Evolutionary conservation across 2,329 filamentous ascomycete genomes (phyloP).

Genomic region (Colletotrichum phormii): DNA sequence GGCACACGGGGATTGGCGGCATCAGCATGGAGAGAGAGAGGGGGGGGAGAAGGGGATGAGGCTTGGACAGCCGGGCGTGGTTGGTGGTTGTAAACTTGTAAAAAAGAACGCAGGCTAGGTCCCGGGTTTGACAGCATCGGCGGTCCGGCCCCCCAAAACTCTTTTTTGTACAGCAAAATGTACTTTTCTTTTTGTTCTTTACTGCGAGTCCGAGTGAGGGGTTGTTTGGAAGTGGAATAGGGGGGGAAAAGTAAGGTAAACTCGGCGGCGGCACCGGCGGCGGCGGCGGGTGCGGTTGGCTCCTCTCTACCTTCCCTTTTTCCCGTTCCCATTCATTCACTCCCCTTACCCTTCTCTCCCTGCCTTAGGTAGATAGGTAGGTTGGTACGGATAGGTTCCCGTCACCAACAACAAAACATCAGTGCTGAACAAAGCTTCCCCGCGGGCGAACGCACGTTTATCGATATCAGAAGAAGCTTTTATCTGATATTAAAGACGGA

Average conservation of each 20-base stretch:
- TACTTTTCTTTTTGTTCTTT: background rate
- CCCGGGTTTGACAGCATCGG: conserved; percentile 18
- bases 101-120: background rate
- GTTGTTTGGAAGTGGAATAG: background rate
- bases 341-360: background rate
- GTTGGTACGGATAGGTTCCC: too few species aligned
- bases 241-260: too few species aligned
- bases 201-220: background rate
- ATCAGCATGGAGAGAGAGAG: background rate
- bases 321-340: background rate
- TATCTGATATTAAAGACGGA: background rate
- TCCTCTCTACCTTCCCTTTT: too few species aligned
- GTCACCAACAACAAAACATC: background rate
- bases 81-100: too few species aligned
- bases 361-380: too few species aligned
- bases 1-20: too few species aligned
- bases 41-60: too few species aligned
- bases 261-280: background rate
- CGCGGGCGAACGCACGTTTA: background rate
- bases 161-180: background rate
- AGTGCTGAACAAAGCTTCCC: background rate
- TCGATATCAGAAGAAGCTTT: background rate
- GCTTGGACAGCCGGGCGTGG: background rate
- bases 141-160: conserved; percentile 14
- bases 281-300: background rate